Evolutionary conservation across 140 eudicot species (phyloP).

Genomic region (Erigeron philadelphicus): DNA sequence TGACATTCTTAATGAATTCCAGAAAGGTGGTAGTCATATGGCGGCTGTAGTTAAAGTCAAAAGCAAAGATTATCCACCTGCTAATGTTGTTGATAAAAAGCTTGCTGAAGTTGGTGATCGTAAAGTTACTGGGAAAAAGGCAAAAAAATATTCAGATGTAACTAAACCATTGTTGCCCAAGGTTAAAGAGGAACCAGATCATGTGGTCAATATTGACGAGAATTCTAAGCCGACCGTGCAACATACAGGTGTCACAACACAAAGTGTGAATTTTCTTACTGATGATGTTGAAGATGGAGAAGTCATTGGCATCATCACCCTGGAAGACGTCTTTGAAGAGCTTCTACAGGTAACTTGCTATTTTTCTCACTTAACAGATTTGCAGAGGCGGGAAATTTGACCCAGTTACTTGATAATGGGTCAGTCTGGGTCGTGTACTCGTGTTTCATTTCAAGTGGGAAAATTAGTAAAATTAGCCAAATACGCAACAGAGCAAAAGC

Average conservation of each 20-base stretch:
- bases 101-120: conserved; percentile 20
- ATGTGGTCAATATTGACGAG: conserved; percentile 47
- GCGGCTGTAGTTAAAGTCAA: conserved; percentile 90
- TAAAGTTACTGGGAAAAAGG: conserved; percentile 23
- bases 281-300: conserved; percentile 82
- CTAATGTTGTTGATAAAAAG: conserved; percentile 17
- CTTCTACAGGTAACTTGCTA: conserved; percentile 65
- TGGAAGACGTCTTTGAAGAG: conserved; percentile 96
- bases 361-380: neutral
- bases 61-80: conserved; percentile 37
- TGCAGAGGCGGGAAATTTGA: neutral
- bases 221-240: conserved; percentile 22
- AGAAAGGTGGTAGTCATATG: conserved; percentile 96
- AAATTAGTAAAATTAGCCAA: neutral
- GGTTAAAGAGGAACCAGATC: conserved; percentile 36
- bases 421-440: neutral
- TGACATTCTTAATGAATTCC: conserved; percentile 93
- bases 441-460: neutral
- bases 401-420: conserved; percentile 1
- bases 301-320: conserved; percentile 85
- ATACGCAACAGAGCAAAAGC: neutral
- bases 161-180: conserved; percentile 59
- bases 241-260: conserved; percentile 29
- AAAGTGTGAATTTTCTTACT: conserved; percentile 18
- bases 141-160: conserved; percentile 37